These are phyloP conservation scores for Capsicum pubescens DNA, from an alignment of 257 asterid species.

Conservation along the genomic window DNA sequence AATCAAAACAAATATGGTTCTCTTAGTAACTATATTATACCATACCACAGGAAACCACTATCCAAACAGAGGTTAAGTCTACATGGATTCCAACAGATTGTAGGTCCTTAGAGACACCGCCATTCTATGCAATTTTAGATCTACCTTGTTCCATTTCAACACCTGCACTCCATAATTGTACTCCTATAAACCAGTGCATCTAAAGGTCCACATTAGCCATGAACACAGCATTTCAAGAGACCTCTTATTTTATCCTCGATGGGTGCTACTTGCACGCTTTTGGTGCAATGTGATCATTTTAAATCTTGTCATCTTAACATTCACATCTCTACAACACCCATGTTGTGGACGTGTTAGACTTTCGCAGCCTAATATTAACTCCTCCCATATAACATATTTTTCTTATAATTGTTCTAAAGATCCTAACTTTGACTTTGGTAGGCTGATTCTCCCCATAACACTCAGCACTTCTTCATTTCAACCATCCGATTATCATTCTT, in stretches of 20 bases:
- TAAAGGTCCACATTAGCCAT: neutral
- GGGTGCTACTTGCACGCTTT: neutral
- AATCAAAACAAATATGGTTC: too few species aligned
- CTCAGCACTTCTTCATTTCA: neutral
- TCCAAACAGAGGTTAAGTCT: neutral
- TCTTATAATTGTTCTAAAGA: slow-evolving; percentile 6
- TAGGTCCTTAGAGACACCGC: neutral
- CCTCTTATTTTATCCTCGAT: neutral
- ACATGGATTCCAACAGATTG: slow-evolving; percentile 8
- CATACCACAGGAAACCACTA: too few species aligned
- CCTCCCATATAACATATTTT: neutral
- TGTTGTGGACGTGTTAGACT: neutral
- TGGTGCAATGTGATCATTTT: neutral
- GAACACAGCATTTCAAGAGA: neutral
- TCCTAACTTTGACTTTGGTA: neutral
- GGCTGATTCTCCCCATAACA: neutral
- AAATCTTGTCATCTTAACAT: neutral
- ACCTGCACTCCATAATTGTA: slow-evolving; percentile 8
- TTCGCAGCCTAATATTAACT: slow-evolving; percentile 11
- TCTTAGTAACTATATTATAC: too few species aligned
- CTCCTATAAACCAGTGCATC: neutral
- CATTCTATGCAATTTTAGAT: neutral
- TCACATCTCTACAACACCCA: neutral
- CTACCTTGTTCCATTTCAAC: neutral
- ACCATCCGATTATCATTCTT: neutral